These are phyloP conservation scores for Aspergillus coremiiformis DNA, from an alignment of 495 filamentous ascomycete genomes.

Conservation along the genomic window DNA sequence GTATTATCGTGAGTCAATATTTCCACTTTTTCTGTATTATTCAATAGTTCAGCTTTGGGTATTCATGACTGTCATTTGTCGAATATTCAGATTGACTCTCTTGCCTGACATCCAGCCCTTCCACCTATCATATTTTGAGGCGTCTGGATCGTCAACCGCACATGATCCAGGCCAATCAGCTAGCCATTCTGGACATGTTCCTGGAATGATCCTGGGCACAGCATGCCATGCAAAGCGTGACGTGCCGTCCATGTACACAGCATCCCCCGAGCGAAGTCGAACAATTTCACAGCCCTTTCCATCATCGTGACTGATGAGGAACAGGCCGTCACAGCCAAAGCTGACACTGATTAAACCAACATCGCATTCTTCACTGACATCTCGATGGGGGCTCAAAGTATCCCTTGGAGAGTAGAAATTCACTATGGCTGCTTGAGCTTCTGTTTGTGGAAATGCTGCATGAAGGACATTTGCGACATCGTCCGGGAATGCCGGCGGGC, in stretches of 20 bases:
- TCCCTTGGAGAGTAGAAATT: conserved; percentile 87
- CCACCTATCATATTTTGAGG: conserved; percentile 52
- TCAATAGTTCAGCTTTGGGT: background rate
- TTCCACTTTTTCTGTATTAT: background rate
- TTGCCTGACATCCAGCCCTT: conserved; percentile 80
- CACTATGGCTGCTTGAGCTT: conserved; percentile 80
- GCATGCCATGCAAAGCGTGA: conserved; percentile 90
- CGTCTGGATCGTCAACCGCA: conserved; percentile 18
- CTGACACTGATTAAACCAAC: conserved; percentile 74
- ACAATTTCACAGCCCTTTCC: conserved; percentile 48
- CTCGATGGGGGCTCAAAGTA: conserved; percentile 79
- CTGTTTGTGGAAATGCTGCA: conserved; percentile 60
- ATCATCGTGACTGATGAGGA: conserved; percentile 44
- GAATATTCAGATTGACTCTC: conserved; percentile 82
- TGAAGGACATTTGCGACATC: conserved; percentile 62
- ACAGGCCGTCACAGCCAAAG: conserved; percentile 81
- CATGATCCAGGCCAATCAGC: conserved; percentile 66
- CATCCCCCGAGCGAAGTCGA: conserved; percentile 70
- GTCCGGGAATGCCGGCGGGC: conserved; percentile 63
- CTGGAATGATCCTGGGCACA: conserved; percentile 71
- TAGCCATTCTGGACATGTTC: conserved; percentile 69
- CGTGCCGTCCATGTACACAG: conserved; percentile 70
- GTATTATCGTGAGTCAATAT: background rate
- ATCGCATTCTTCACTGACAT: conserved; percentile 75
- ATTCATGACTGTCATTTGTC: conserved; percentile 60